phyloP scores from a whole-genome alignment of 208 protist genomes.

The Vickermania ingenoplastis region DNA sequence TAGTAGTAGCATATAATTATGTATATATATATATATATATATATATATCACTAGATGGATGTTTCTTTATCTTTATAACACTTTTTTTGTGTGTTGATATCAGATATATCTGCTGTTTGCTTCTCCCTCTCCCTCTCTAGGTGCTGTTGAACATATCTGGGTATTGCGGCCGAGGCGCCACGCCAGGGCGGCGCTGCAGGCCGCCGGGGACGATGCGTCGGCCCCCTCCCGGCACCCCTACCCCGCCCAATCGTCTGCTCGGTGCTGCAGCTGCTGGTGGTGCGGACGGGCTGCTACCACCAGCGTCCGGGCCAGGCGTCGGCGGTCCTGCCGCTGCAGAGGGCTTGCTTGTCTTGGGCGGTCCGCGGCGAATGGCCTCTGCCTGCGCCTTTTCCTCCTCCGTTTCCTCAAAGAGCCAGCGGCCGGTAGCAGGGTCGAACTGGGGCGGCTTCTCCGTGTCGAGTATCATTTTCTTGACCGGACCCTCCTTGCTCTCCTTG shows the following conservation, averaged over 20 bases:
- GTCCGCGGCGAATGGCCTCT: slow-evolving; percentile 50
- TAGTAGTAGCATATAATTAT: no score
- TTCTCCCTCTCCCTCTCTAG: neutral
- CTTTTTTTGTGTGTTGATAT: no score
- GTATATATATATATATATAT: no score
- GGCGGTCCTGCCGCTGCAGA: slow-evolving; percentile 7
- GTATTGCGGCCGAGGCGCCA: slow-evolving; percentile 39
- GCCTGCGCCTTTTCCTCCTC: slow-evolving; percentile 72
- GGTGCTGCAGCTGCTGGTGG: neutral
- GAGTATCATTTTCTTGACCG: slow-evolving; percentile 81
- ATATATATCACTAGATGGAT: no score
- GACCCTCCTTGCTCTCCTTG: slow-evolving; percentile 37
- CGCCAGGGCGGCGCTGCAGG: slow-evolving; percentile 6
- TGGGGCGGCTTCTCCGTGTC: slow-evolving; percentile 67
- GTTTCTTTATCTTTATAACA: no score
- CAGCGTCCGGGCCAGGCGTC: slow-evolving; percentile 5
- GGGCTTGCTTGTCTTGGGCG: slow-evolving; percentile 14
- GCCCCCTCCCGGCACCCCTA: slow-evolving; percentile 2
- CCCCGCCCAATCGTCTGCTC: slow-evolving; percentile 1
- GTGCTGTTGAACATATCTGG: slow-evolving; percentile 67
- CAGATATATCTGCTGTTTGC: neutral
- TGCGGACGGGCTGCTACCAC: neutral
- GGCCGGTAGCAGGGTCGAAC: slow-evolving; percentile 63
- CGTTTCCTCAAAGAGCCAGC: slow-evolving; percentile 73
- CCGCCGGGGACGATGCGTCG: neutral